Base-by-base conservation (phyloP, 768 basidiomycete species). In the Pleurotus djamor region DNA sequence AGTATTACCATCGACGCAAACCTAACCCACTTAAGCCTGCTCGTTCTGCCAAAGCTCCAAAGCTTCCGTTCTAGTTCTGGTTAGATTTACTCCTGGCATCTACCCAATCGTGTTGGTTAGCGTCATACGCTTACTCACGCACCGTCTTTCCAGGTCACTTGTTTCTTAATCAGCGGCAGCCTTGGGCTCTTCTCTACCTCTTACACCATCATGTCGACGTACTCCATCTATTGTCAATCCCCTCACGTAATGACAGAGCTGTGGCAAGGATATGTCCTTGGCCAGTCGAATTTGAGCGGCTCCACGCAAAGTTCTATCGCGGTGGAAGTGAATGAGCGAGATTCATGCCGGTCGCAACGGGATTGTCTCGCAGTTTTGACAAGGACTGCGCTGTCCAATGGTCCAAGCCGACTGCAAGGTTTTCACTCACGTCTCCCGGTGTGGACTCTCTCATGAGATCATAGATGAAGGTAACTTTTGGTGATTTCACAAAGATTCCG, bases 11-110 rank as follows among this genome's bases (percentile, higher is more conserved):
- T 62, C 78, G 76, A 73, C 79, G 76, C 60, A 79, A 74, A 63
- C 84, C 82, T 35, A 77, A 84, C 64, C 86, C 86, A 35, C 83
- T 87, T 74, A 84, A 81, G 54, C 78, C 82, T 43, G 71, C 79
- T 5, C 74, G 75, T 61, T 73, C 74, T 37, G 63, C 69, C 17
- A 84, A 82, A 70, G 71, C 75, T n/a, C 76, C 78, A 61, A 87
- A 85, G 65, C 74, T 87, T 57, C 86, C 85, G 6, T 87, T 83
- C 76, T 87, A 84, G 73, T 61, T 57, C 5, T 16, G 49, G 49
- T 50, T 32, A 47, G 10, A 5, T 33, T 50, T 16, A 50, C 32
- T 32, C 49, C 13, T 50, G 21, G 21, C 21, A 28, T 28, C 21
- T 28, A 28, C 21, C 21, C 21, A 28, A 28, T 28, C 21, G 21